Percentiles rank a stretch among this genome's conserved stretches.
Conservation (phyloP, 495 filamentous ascomycete genomes). For the Penicillium goetzii region DNA sequence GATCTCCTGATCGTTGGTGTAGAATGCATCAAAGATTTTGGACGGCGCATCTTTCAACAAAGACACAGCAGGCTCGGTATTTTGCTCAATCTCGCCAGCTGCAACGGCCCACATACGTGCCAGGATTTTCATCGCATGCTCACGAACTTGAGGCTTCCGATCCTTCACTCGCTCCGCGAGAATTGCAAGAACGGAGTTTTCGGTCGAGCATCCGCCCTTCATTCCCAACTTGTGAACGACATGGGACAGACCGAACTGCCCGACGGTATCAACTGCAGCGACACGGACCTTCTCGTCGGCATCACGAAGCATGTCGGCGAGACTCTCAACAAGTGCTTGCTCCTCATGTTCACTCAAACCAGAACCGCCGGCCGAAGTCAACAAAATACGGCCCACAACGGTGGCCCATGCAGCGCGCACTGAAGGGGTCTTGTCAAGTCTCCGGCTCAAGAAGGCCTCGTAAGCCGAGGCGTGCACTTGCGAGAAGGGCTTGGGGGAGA, state of each 20-base stretch:
- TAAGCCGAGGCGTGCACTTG: conserved; percentile 78
- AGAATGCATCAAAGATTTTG: conserved; percentile 84
- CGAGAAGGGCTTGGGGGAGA: conserved; percentile 81
- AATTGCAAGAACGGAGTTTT: conserved; percentile 72
- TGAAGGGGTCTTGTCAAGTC: conserved; percentile 77
- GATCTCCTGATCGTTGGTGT: conserved; percentile 87
- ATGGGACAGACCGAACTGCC: conserved; percentile 73
- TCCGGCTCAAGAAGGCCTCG: conserved; percentile 77
- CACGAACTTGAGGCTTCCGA: conserved; percentile 76
- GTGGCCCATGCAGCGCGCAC: conserved; percentile 87
- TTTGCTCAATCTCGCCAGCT: conserved; percentile 80
- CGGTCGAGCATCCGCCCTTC: conserved; percentile 68
- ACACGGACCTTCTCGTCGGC: conserved; percentile 88
- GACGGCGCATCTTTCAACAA: conserved; percentile 79
- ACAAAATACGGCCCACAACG: conserved; percentile 77
- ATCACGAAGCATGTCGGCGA: conserved; percentile 82
- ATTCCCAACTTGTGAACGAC: conserved; percentile 79
- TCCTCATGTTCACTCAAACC: conserved; percentile 81
- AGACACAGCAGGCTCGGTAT: conserved; percentile 72
- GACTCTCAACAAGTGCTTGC: conserved; percentile 65
- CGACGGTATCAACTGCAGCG: conserved; percentile 80
- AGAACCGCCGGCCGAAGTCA: conserved; percentile 83
- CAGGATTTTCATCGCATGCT: conserved; percentile 82
- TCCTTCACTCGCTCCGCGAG: conserved; percentile 90
- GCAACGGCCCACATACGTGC: conserved; percentile 91